A percentile compares a stretch with the other conserved stretches of the same genome.
phyloP scores from a whole-genome alignment of 331 rosid species.

The Stylosanthes scabra region DNA sequence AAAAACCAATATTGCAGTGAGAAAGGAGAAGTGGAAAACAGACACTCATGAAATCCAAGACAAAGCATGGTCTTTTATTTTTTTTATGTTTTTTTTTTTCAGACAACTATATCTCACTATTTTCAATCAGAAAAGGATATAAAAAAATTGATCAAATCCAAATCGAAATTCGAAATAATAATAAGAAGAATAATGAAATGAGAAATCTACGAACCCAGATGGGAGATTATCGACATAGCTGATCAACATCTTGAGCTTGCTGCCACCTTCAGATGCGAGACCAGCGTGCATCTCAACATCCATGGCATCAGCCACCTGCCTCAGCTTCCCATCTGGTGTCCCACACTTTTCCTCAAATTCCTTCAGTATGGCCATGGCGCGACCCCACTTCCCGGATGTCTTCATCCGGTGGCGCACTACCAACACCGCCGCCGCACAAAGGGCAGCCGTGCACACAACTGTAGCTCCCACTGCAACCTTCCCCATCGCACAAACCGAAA shows the following conservation, averaged over 20 bases:
- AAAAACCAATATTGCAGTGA: conserved; percentile 14
- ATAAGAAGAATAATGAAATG: neutral
- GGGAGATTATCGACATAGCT: conserved; percentile 98
- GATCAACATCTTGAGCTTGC: conserved; percentile 96
- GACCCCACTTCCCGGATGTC: conserved; percentile 74
- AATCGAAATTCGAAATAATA: neutral
- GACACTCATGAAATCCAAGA: conserved; percentile 11
- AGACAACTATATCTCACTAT: neutral
- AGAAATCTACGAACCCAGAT: conserved; percentile 65
- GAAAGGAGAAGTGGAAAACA: neutral
- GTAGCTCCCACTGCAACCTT: conserved; percentile 84
- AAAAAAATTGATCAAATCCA: neutral
- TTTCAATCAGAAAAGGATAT: neutral
- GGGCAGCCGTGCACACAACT: conserved; percentile 82
- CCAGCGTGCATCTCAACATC: conserved; percentile 99
- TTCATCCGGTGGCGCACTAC: conserved; percentile 81
- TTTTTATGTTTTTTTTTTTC: neutral
- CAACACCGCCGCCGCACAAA: conserved; percentile 88
- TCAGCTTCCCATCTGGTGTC: conserved; percentile 82
- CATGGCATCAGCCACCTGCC: conserved; percentile 93
- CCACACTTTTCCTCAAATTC: conserved; percentile 87
- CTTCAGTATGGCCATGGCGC: conserved; percentile 67
- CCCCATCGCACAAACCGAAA: conserved; percentile 62
- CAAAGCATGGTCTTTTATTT: conserved; percentile 3
- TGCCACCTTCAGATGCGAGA: conserved; percentile 98